These are phyloP conservation scores for Amauroascus niger DNA, from an alignment of 2,329 filamentous ascomycete genomes.

Conservation along the genomic window DNA sequence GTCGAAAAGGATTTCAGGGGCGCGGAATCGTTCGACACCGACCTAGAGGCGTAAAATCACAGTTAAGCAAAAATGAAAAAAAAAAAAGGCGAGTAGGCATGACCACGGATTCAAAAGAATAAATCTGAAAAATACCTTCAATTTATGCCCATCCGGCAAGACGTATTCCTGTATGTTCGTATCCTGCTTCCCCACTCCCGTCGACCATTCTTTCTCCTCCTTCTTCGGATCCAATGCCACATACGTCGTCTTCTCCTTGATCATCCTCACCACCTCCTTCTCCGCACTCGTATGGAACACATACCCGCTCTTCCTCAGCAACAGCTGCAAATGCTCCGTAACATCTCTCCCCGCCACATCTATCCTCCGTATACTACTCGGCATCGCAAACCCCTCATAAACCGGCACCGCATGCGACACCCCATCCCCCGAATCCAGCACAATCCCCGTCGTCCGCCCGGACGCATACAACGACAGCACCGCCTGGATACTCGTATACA, in stretches of 20 bases:
- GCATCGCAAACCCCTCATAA: slow-evolving; percentile 95
- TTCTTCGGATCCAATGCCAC: slow-evolving; percentile 81
- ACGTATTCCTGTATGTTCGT: slow-evolving; percentile 77
- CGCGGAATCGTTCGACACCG: slow-evolving; percentile 87
- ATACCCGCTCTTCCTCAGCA: slow-evolving; percentile 84
- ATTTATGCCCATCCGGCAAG: slow-evolving; percentile 82
- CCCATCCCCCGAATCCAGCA: slow-evolving; percentile 88
- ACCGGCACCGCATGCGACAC: slow-evolving; percentile 96
- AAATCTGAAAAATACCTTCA: too few species aligned
- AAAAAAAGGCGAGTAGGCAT: slow-evolving; percentile 1
- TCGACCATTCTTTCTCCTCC: slow-evolving; percentile 92
- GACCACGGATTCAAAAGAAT: not conserved
- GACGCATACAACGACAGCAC: slow-evolving; percentile 93
- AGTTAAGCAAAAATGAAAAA: not conserved
- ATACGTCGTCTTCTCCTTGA: slow-evolving; percentile 92
- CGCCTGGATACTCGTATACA: slow-evolving; percentile 95
- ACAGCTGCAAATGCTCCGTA: slow-evolving; percentile 84
- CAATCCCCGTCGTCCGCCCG: slow-evolving; percentile 89
- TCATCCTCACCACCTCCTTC: slow-evolving; percentile 95
- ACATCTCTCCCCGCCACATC: slow-evolving; percentile 94
- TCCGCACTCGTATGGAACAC: slow-evolving; percentile 96
- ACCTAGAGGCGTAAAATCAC: slow-evolving; percentile 46
- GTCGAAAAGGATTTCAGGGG: slow-evolving; percentile 94
- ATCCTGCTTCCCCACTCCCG: slow-evolving; percentile 59
- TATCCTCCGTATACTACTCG: slow-evolving; percentile 87